These are phyloP conservation scores for Psilocybe tampanensis DNA, from an alignment of 768 basidiomycete species.

Conservation along the genomic window DNA sequence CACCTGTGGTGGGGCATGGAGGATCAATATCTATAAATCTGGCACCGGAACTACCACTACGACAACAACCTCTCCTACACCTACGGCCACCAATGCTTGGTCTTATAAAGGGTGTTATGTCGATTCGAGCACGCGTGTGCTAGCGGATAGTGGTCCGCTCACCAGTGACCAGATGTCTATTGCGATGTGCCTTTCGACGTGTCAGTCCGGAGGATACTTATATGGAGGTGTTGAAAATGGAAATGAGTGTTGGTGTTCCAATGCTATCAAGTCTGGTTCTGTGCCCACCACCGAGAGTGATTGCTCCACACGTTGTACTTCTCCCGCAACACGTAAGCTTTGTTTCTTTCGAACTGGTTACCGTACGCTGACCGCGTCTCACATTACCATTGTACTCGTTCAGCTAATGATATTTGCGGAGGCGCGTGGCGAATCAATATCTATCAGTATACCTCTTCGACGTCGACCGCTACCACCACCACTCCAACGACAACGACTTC, in stretches of 20 bases:
- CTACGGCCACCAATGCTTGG: background rate
- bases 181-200: slow-evolving; percentile 27
- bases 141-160: background rate
- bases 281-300: slow-evolving; percentile 22
- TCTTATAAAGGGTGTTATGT: background rate
- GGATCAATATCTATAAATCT: slow-evolving; percentile 25
- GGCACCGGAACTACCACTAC: background rate
- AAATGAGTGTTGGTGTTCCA: slow-evolving; percentile 32
- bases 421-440: slow-evolving; percentile 28
- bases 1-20: slow-evolving; percentile 31
- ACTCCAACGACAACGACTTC: background rate
- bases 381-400: background rate
- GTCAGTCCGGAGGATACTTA: slow-evolving; percentile 25
- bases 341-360: background rate
- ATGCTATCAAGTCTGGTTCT: slow-evolving; percentile 22
- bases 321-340: slow-evolving; percentile 3
- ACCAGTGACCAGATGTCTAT: slow-evolving; percentile 15
- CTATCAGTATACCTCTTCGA: slow-evolving; percentile 13
- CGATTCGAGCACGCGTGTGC: background rate
- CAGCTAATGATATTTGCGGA: slow-evolving; percentile 34
- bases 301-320: slow-evolving; percentile 32
- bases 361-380: background rate
- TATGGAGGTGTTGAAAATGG: slow-evolving; percentile 35
- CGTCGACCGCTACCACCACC: background rate
- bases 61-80: background rate